phyloP scores from a whole-genome alignment of 2,329 filamentous ascomycete genomes.

The Tetracladium maxilliforme region DNA sequence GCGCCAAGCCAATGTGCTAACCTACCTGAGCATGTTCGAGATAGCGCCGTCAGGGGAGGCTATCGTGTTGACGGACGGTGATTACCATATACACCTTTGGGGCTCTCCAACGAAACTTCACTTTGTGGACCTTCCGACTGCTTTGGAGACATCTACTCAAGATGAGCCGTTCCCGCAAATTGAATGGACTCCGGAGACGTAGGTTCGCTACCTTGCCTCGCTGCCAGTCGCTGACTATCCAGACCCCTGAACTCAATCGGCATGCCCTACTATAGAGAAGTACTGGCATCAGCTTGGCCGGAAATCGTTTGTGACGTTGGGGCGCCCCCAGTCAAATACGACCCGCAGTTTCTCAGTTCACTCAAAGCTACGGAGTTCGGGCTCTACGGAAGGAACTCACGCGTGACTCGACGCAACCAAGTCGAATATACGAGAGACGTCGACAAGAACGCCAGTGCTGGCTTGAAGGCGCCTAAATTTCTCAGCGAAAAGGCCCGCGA shows the following conservation, averaged over 20 bases:
- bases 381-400: conserved; percentile 63
- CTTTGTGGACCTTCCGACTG: conserved; percentile 55
- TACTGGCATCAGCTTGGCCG: conserved; percentile 80
- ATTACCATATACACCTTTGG: conserved; percentile 54
- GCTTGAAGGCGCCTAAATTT: conserved; percentile 70
- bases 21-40: conserved; percentile 49
- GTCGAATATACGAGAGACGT: conserved; percentile 58
- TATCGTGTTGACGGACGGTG: conserved; percentile 49
- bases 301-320: conserved; percentile 72
- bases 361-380: conserved; percentile 64
- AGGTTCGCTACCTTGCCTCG: conserved; percentile 15
- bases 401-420: conserved; percentile 65
- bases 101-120: conserved; percentile 54
- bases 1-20: conserved; percentile 44
- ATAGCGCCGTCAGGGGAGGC: conserved; percentile 60
- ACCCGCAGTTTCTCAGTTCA: conserved; percentile 51
- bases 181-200: conserved; percentile 56
- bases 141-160: conserved; percentile 50
- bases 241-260: conserved; percentile 75
- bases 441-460: conserved; percentile 43
- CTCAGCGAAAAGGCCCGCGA: conserved; percentile 84
- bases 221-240: conserved; percentile 3
- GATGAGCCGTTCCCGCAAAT: conserved; percentile 30
- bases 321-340: conserved; percentile 63
- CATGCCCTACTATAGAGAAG: conserved; percentile 86